Percentiles rank a stretch among this genome's conserved stretches.
Conservation (phyloP, 345 rosid genomes). For the Draba incana region DNA sequence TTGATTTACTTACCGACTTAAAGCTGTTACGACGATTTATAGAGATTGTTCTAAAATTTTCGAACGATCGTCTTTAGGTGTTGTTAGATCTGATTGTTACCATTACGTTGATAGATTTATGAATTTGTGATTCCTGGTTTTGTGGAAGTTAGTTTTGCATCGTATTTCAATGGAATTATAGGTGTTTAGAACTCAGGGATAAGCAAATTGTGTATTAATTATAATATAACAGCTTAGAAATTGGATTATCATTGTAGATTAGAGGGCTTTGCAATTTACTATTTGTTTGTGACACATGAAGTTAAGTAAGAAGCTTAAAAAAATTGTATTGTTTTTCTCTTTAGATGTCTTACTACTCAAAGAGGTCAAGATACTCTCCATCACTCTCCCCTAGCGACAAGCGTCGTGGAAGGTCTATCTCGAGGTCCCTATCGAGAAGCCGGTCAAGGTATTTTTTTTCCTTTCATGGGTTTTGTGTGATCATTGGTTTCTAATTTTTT, state of each 20-base stretch:
- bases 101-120: not conserved
- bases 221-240: not conserved
- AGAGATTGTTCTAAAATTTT: not conserved
- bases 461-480: not conserved
- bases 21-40: no score
- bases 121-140: not conserved
- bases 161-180: not conserved
- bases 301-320: no score
- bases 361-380: constrained; percentile 64
- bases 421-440: constrained; percentile 60
- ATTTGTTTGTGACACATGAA: no score
- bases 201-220: not conserved
- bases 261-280: no score
- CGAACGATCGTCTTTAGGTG: constrained; percentile 15
- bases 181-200: not conserved
- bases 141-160: not conserved
- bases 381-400: constrained; percentile 60
- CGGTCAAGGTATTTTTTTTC: constrained; percentile 56
- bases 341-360: constrained; percentile 84
- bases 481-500: not conserved
- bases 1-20: not conserved
- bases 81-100: constrained; percentile 19
- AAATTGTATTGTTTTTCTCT: not conserved
- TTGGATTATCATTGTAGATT: not conserved
- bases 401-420: constrained; percentile 52